Evolutionary conservation across 352 stramenopile species (phyloP), one percentile per base, ranked within the genome.

Genomic region (Phytophthora foliorum): DNA sequence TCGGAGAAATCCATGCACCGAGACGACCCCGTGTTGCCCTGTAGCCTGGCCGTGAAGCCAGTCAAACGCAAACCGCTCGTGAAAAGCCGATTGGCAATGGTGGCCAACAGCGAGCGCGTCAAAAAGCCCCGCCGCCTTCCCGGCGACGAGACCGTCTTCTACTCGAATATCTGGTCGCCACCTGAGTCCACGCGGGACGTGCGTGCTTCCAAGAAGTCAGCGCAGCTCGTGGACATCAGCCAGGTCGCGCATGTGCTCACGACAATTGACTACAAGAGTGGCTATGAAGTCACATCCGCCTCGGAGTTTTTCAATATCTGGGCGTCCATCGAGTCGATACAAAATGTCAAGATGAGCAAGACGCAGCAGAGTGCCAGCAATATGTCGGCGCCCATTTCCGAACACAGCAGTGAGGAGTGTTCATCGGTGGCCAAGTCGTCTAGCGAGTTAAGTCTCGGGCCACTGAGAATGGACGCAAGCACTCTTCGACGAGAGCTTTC

Each of bases 191-290:
- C 48, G 14, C 44, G 29, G 9, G 58, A 77, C 21, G 45, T 57
- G 21, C 42, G 36, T 9, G 55, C 42, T 31, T 16, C 48, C 39
- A 76, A 78, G 63, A 73, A 59, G 46, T 61, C 67, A 31, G 59
- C 42, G 38, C 80, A 77, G 63, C 81, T 88, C 34, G 81, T 95
- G 27, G 87, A 95, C 57, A 91, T 95, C 55, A 81, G 78, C n/a
- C 88, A 95, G 36, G 82, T 95, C 22, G 79, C 88, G 19, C 74
- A 93, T 44, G 84, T 93, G 49, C 63, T 95, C 41, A 90, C 85
- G 21, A 89, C 83, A 13, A 82, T 89, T 29, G 85, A 93, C 66
- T 94, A 90, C 59, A 87, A 84, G 44, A 77, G 67, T 27, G 87
- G 85, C 48, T 94, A 94, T 53, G 78, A 82, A 24, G 59, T 45